Evolutionary conservation across 352 stramenopile species (phyloP), one percentile per base, ranked within the genome.

Genomic region (Phytophthora pisi): DNA sequence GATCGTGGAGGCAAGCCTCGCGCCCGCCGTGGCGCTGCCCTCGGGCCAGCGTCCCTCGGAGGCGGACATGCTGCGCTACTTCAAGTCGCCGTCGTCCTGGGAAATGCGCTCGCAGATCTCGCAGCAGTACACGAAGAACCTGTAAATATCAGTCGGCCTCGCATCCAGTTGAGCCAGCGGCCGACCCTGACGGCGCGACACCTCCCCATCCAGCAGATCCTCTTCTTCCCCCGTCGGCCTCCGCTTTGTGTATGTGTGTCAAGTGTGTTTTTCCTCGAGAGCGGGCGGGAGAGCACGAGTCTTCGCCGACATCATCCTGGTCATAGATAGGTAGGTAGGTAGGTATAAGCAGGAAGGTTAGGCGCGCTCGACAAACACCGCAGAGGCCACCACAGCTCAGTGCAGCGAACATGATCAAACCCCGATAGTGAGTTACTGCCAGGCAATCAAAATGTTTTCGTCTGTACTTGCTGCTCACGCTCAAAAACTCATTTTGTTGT

Each of bases 61-160:
- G 20, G 66, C 66, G 13, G 80, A 89, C 30, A 92, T 92, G 84
- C 51, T 83, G 51, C 81, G 84, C 49, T 90, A 89, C 68, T 91
- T 89, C 54, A 87, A 88, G 60, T 78, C 79, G 18, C 80, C 80
- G n/a, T 88, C 80, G 42, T 81, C 84, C 3, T 92, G 84, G 84
- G 84, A 90, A 59, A 72, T 89, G 56, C 77, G 85, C 26, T 76
- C 80, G 61, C 82, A 92, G 59, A 77, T 86, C 26, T 81, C 75
- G 51, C 72, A 88, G 61, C 72, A 89, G 68, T 91, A 84, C 69
- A 78, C 79, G 66, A 81, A 81, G 64, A 73, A 77, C 36, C 61
- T 76, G 62, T 72, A 64, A 77, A 64, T 58, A 72, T 51, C 50
- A 61, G 45, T 20, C 20, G 20, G 51, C 47, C 28, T 34, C 11